Base-by-base conservation (phyloP, 2,329 filamentous ascomycete genomes). In the Phaeophleospora eucalypticola region DNA sequence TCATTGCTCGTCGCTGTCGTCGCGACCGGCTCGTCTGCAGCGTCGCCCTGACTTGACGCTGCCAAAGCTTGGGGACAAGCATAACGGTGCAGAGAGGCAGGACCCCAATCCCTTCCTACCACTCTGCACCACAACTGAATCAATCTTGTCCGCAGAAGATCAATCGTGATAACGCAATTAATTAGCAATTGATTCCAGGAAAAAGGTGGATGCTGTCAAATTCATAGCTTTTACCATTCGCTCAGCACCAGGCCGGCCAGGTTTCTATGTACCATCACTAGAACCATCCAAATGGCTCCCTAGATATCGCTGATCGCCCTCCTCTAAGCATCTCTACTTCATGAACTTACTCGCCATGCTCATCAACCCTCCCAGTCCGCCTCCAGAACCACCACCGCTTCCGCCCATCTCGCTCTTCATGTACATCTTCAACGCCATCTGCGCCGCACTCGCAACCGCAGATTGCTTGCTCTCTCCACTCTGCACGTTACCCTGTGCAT, bases 401-500 rank as follows among this genome's bases (percentile, higher is more conserved):
- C 61, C 59, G 20, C 72, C 69, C 63, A 68, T 68, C 65, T 89
- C 78, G 58, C 79, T 82, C 79, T 95, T 90, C 74, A 94, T 72
- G 68, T 90, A 95, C 81, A 95, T 86, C 79, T 95, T 89, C 59
- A 95, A 68, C 2, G 89, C 90, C 79, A 87, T 85, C 76, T 95
- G 84, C 1, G 83, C 89, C 2, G 90, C 90, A 66, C 83, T 75
- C 64, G 86, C 82, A 38, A 96, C 74, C 41, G 82, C 88, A 39
- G 82, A 83, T 69, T 95, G 82, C 79, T 95, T 95, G 69, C 80
- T 86, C 4, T 84, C 79, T 19, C 77, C 76, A 18, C 75, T 58
- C 19, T 53, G 52, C 2, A 61, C 75, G 56, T 78, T 79, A 16
- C 80, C 81, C 60, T 73, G 67, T 10, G 68, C 64, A 49, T 68